Percentiles rank a stretch among this genome's conserved stretches.
Evolutionary conservation across 805 yeast genomes (phyloP).

Genomic region (Groenewaldozyma salmanticensis): DNA sequence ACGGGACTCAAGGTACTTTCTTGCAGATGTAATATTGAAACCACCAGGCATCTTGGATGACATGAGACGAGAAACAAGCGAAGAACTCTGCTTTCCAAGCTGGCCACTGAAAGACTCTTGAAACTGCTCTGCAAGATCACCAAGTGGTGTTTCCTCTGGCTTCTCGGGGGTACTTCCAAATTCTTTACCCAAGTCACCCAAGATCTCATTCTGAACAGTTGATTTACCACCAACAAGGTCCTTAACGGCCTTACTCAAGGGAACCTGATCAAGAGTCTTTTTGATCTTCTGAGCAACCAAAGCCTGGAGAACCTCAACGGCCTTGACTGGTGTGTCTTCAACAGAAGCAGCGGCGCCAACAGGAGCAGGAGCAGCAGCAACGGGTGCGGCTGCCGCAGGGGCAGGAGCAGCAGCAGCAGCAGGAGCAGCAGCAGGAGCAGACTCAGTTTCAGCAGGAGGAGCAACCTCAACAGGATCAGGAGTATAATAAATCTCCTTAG

Average conservation of each 20-base stretch:
- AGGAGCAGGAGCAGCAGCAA: conserved; percentile 57
- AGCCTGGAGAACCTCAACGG: conserved; percentile 71
- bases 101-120: conserved; percentile 84
- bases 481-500: conserved; percentile 92
- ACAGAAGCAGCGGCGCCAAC: conserved; percentile 75
- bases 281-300: conserved; percentile 93
- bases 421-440: conserved; percentile 25
- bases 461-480: conserved; percentile 31
- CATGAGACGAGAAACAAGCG: conserved; percentile 82
- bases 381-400: conserved; percentile 49
- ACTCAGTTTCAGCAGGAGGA: conserved; percentile 24
- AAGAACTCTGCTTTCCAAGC: conserved; percentile 87
- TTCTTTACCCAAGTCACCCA: conserved; percentile 98
- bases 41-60: conserved; percentile 99
- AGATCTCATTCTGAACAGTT: conserved; percentile 94
- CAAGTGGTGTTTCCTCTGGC: conserved; percentile 96
- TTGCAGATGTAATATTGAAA: conserved; percentile 80
- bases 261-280: conserved; percentile 76
- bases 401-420: conserved; percentile 44
- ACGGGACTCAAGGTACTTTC: conserved; percentile 83
- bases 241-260: conserved; percentile 87
- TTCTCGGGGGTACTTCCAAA: conserved; percentile 97
- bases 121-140: conserved; percentile 90
- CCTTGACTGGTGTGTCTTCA: conserved; percentile 85
- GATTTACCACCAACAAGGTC: conserved; percentile 98